Base-by-base conservation (phyloP, 495 filamentous ascomycete species). In the Penicillium argentinense region DNA sequence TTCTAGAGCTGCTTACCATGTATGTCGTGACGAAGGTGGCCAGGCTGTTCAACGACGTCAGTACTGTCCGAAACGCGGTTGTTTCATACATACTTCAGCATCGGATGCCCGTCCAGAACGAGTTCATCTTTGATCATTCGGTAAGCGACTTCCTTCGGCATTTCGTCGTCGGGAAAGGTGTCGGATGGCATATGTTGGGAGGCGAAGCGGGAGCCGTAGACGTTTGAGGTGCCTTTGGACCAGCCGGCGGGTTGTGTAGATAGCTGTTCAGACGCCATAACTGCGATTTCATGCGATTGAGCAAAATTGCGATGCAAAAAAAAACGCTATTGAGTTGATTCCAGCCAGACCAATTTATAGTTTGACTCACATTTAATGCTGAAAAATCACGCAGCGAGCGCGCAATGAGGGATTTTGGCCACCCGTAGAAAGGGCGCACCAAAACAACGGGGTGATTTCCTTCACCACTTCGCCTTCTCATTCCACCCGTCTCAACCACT, bases 11-110 rank as follows among this genome's bases (percentile, higher is more conserved):
- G n/a, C 30, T 1, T 47, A 56, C 53, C 54, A 57, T 57, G 41
- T 57, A 57, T 0, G 54, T 57, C 6, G 54, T 57, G 6, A 53
- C 49, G 11, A 57, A 57, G 18, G 45, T 57, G 23, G 54, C 54
- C 4, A 57, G 50, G 14, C 54, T 57, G 19, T 22, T n/a, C n/a
- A n/a, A 16, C 2, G 9, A 40, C 11, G 19, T 47, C 16, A 39
- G 36, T 22, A 42, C 7, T 18, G 11, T 33, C 3, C 6, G 13
- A 16, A 33, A 16, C 17, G 33, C 5, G 11, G 18, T 13, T 6
- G 11, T 12, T 13, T 6, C 1, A 21, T 34, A 18, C 30, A 45
- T 21, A 51, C 52, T 51, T 55, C n/a, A 55, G 16, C 38, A 47
- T 50, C 1, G 52, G 52, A 8, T 37, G 18, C 2, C 52, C 47